Evolutionary conservation across 306 rosid species (phyloP), one percentile per base, ranked within the genome.

Genomic region (Vachellia collinsii): DNA sequence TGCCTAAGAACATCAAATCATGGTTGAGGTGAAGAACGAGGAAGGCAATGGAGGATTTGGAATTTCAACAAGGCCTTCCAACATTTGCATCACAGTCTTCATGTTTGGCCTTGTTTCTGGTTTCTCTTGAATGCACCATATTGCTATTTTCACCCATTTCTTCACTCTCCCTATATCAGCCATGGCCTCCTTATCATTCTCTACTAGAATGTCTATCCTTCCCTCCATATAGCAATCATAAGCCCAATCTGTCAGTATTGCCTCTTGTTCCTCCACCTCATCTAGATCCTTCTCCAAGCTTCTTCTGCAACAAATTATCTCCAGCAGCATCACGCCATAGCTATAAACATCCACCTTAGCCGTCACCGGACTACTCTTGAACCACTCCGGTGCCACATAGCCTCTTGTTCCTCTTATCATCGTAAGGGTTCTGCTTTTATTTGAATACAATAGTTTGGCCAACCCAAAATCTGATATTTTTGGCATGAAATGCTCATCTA

Each of bases 111-210:
- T 81, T 79, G 44, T 16, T 59, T 87, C 83, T 12, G 72, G 84
- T 8, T 79, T 64, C 72, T 84, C 88, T 17, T 81, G 84, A 67
- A 87, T 76, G 78, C 90, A 87, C 90, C 88, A 87, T 16, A 87
- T 65, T 71, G 88, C 84, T 64, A 72, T 76, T 51, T 58, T 84
- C 1, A 84, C 66, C 88, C 84, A 84, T 9, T 41, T 79, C 6
- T 71, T 59, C 4, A 86, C 11, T 80, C 80, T 87, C 0, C 4
- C 80, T 46, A 0, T 22, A 51, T 87, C 88, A 71, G 37, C 75
- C 59, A 82, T 48, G 2, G 16, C 65, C 6, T 59, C 65, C 65
- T 59, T 9, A 22, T 59, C 16, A 1, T 22, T 59, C 16, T 59
- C 37, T 59, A 59, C 37, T 37, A 59, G 23, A 23, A 59, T 11